Base-by-base conservation (phyloP, 116 monocot species). In the Phalaenopsis hybrid region DNA sequence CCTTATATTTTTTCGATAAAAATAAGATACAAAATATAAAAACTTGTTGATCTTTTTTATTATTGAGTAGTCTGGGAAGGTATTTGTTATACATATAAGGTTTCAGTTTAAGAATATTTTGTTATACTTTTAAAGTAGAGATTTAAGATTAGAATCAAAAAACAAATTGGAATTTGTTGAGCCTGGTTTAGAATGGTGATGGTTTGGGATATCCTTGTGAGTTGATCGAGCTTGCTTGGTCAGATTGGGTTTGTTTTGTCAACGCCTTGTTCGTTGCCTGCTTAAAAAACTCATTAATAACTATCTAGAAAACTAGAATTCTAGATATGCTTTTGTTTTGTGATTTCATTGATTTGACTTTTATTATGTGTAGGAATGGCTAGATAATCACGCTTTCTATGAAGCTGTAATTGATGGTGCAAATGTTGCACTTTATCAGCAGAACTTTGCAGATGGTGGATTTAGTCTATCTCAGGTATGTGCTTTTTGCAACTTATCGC, bases 381-480 rank as follows among this genome's bases (percentile, higher is more conserved):
- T 99, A 78, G 83, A 87, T 78, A 83, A 28, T 15, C 92, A 92
- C 85, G 79, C 21, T 78, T 77, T 79, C 18, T 92, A 89, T 82
- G 93, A 92, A 85, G 87, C 83, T 73, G 81, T 99, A 74, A 81
- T 99, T 44, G 99, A 99, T 89, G 95, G 89, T 37, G 99, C 99
- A 84, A 99, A 99, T 85, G 75, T 99, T 87, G 93, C 87, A 33
- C 85, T 91, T 80, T 99, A 95, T 83, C 92, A 99, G 77, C 99
- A 99, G 77, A 99, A 98, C 80, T 98, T 93, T 90, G 85, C 89
- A 44, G 93, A 93, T 8, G 98, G 98, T 82, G 98, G 95, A 81
- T 98, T 98, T 78, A 90, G 84, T 82, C 82, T 98, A 37, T 85
- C 93, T 78, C 95, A 97, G 97, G 97, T 97, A 78, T 78, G 33